phyloP scores from a whole-genome alignment of 2,329 filamentous ascomycete genomes.

The Neurospora crassa region DNA sequence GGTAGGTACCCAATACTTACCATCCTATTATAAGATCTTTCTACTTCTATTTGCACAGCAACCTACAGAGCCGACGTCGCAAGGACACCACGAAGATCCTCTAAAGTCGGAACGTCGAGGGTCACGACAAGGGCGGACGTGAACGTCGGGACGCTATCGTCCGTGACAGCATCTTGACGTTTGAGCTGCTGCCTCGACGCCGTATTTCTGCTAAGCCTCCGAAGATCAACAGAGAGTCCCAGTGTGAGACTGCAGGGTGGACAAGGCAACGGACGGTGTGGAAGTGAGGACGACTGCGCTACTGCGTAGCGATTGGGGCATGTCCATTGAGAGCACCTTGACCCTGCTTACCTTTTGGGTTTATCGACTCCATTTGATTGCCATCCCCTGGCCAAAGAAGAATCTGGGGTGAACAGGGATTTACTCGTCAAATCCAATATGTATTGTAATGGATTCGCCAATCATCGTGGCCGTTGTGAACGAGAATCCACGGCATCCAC shows the following conservation, averaged over 20 bases:
- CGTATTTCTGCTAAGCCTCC: not conserved
- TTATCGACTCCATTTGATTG: constrained; percentile 7
- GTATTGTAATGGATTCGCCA: not conserved
- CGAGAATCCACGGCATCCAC: not conserved
- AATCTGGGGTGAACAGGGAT: constrained; percentile 17
- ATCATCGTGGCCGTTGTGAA: not conserved
- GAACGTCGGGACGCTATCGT: not conserved
- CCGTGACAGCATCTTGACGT: not conserved
- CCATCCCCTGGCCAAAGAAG: constrained; percentile 1
- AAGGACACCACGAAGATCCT: not conserved
- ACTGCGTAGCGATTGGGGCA: constrained; percentile 9
- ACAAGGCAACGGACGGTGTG: not conserved
- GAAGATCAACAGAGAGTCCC: not conserved
- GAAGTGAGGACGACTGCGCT: not conserved
- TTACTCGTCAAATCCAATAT: not conserved
- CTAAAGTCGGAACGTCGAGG: not conserved
- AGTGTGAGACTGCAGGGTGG: not conserved
- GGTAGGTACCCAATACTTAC: not conserved
- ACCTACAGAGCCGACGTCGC: not conserved
- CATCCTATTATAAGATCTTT: not conserved
- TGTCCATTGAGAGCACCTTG: not conserved
- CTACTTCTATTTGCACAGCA: not conserved
- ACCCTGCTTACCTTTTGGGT: constrained; percentile 4
- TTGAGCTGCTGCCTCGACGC: not conserved
- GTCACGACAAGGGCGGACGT: not conserved